Evolutionary conservation across 345 rosid species (phyloP).

Genomic region (Eucalyptus dawsonii): DNA sequence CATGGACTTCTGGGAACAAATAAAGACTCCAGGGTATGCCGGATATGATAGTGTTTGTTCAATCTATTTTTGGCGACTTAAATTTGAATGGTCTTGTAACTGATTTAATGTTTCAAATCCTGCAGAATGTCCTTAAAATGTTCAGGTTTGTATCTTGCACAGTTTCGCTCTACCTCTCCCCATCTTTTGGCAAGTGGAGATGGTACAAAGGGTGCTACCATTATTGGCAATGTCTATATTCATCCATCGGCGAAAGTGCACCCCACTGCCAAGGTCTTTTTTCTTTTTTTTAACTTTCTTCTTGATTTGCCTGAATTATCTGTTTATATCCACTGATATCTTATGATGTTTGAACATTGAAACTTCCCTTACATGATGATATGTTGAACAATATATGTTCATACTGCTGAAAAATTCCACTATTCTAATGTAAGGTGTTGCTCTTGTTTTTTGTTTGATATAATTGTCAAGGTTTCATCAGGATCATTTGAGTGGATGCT

Average conservation of each 20-base stretch:
- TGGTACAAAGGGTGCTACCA: slow-evolving; percentile 56
- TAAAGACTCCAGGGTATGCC: slow-evolving; percentile 87
- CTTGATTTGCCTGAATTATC: neutral
- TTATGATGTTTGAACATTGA: neutral
- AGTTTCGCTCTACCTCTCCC: slow-evolving; percentile 61
- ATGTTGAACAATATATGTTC: neutral
- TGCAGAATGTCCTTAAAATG: slow-evolving; percentile 87
- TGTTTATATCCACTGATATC: neutral
- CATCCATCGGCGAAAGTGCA: slow-evolving; percentile 98
- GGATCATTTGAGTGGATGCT: neutral
- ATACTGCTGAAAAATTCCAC: neutral
- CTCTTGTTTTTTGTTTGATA: neutral
- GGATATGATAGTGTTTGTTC: neutral
- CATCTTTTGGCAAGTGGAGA: slow-evolving; percentile 73
- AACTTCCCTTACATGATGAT: neutral
- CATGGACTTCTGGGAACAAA: slow-evolving; percentile 93
- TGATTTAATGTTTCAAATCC: neutral
- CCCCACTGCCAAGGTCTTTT: slow-evolving; percentile 82
- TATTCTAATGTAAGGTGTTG: neutral
- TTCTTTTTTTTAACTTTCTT: neutral
- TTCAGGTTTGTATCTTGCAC: slow-evolving; percentile 74
- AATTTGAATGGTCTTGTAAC: neutral
- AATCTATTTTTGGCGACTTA: neutral
- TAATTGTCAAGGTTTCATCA: neutral
- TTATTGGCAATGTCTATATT: slow-evolving; percentile 73